Evolutionary conservation across 306 rosid genomes (phyloP).

Genomic region (Heteromeles arbutifolia): DNA sequence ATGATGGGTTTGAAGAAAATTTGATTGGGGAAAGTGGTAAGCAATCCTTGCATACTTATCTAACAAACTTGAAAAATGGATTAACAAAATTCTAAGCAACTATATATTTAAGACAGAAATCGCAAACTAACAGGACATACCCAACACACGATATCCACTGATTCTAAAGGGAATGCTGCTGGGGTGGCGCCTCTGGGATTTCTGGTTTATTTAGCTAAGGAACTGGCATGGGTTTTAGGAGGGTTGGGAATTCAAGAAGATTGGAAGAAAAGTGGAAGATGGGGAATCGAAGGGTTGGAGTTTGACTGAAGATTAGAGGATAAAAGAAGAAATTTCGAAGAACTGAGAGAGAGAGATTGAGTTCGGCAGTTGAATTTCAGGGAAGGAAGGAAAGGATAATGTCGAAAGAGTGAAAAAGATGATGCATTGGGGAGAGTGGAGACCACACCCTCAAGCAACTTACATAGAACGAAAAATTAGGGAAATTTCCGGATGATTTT

Average conservation of each 20-base stretch:
- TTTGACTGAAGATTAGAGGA: too few relatives aligned
- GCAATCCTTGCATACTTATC: constrained; percentile 47
- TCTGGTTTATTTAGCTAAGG: not conserved
- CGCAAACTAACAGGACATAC: not conserved
- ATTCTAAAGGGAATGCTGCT: not conserved
- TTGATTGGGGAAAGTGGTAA: constrained; percentile 40
- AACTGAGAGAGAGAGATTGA: not conserved
- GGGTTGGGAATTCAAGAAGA: not conserved
- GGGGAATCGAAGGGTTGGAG: not conserved
- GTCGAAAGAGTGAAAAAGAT: not conserved
- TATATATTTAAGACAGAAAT: not conserved
- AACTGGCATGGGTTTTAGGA: not conserved
- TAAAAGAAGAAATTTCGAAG: not conserved
- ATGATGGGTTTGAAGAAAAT: constrained; percentile 43
- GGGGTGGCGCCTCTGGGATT: not conserved
- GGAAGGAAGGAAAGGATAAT: not conserved
- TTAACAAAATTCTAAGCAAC: not conserved
- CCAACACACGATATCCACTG: not conserved
- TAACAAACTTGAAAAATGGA: not conserved
- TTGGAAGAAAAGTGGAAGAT: not conserved
- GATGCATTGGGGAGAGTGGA: not conserved
- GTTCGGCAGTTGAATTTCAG: not conserved
- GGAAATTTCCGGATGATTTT: too few relatives aligned
- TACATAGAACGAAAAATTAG: too few relatives aligned
- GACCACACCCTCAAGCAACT: too few relatives aligned